Conservation (phyloP, 306 rosid species). For the Trichosanthes cucumerina region DNA sequence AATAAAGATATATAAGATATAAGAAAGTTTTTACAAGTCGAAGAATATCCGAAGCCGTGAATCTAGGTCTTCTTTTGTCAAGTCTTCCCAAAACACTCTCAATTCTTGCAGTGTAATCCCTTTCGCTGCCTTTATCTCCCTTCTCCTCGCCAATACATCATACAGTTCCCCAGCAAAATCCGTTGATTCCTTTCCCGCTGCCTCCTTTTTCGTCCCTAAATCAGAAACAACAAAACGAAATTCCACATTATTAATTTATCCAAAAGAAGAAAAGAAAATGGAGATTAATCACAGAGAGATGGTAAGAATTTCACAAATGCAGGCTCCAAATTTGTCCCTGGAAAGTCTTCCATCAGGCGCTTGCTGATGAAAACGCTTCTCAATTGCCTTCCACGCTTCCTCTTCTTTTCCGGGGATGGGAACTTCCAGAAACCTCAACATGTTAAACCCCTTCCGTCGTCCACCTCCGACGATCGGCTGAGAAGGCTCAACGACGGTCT, state of each 20-base stretch:
- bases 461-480: conserved; percentile 10
- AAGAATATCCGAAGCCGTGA: conserved; percentile 61
- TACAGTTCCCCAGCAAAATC: conserved; percentile 51
- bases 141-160: conserved; percentile 42
- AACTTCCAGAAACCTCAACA: conserved; percentile 69
- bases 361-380: conserved; percentile 43
- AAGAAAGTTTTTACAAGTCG: conserved; percentile 36
- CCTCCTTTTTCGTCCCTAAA: conserved; percentile 47
- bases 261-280: neutral
- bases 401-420: conserved; percentile 55
- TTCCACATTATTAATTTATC: neutral
- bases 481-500: conserved; percentile 14
- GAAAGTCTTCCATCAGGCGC: conserved; percentile 37
- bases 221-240: neutral
- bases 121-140: conserved; percentile 17
- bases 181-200: conserved; percentile 46
- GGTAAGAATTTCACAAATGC: conserved; percentile 43
- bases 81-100: conserved; percentile 49
- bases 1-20: neutral
- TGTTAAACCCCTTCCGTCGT: conserved; percentile 35
- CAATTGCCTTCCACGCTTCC: conserved; percentile 59
- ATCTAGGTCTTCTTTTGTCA: conserved; percentile 39
- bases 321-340: conserved; percentile 63
- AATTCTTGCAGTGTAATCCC: conserved; percentile 30
- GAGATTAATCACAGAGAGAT: neutral